A percentile compares a stretch with the other conserved stretches of the same genome.
These are phyloP conservation scores for Septoria linicola DNA, from an alignment of 2,329 filamentous ascomycete genomes.

Conservation along the genomic window DNA sequence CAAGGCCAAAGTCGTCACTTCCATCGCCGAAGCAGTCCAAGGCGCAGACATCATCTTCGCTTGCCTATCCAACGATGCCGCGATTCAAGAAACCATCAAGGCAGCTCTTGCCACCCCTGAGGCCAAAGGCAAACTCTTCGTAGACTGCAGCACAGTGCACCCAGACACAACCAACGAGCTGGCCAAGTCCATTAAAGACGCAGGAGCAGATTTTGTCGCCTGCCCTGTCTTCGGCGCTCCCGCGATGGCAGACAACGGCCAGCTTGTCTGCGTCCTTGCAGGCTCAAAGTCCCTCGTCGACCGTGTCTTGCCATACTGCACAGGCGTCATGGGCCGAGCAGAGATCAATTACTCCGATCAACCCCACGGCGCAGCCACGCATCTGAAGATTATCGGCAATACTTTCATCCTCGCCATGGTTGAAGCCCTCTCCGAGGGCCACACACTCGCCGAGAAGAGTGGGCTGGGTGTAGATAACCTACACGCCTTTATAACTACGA, in stretches of 20 bases:
- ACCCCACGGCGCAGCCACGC: conserved; percentile 65
- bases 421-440: conserved; percentile 73
- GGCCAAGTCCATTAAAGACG: conserved; percentile 56
- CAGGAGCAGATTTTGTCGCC: conserved; percentile 72
- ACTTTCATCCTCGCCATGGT: conserved; percentile 83
- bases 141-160: conserved; percentile 86
- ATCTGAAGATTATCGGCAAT: conserved; percentile 82
- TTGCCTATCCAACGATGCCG: conserved; percentile 75
- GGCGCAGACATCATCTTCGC: conserved; percentile 77
- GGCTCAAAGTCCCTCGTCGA: conserved; percentile 61
- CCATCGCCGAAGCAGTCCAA: conserved; percentile 64
- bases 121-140: conserved; percentile 76
- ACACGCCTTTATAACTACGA: conserved; percentile 66
- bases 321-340: conserved; percentile 67
- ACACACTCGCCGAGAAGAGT: conserved; percentile 75
- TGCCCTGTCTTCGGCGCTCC: conserved; percentile 72
- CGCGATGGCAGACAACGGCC: conserved; percentile 67
- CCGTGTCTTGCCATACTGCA: conserved; percentile 67
- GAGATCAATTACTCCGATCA: conserved; percentile 70
- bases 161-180: conserved; percentile 73
- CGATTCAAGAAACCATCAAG: conserved; percentile 63
- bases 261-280: conserved; percentile 71
- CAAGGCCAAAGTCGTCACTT: conserved; percentile 63
- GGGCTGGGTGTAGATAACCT: conserved; percentile 70
- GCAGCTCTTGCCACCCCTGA: conserved; percentile 54